Percentiles rank a stretch among this genome's conserved stretches.
These are phyloP conservation scores for Colletotrichum camelliae DNA, from an alignment of 2,329 filamentous ascomycete species.

Conservation along the genomic window DNA sequence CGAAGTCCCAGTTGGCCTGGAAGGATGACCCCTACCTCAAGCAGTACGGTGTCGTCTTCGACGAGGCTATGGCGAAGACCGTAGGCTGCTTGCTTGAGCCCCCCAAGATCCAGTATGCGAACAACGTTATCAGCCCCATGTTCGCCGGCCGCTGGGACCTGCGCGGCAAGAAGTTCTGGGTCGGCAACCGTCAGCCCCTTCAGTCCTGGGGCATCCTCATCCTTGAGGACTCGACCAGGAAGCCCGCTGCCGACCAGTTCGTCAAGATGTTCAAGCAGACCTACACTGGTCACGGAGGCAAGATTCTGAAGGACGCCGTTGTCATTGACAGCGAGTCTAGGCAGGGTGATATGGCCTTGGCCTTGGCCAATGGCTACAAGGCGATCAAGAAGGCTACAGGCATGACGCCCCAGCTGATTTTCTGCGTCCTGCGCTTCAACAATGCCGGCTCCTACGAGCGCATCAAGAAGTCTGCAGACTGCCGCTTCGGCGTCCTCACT, in stretches of 20 bases:
- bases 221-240: conserved; percentile 59
- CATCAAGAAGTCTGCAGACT: conserved; percentile 89
- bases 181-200: conserved; percentile 65
- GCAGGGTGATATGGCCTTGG: conserved; percentile 51
- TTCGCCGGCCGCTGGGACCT: conserved; percentile 85
- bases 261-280: conserved; percentile 45
- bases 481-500: conserved; percentile 80
- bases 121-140: conserved; percentile 63
- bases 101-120: conserved; percentile 74
- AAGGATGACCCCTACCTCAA: conserved; percentile 70
- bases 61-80: conserved; percentile 65
- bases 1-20: conserved; percentile 73
- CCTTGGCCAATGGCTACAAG: conserved; percentile 62
- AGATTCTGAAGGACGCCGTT: conserved; percentile 32
- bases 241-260: conserved; percentile 66
- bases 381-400: conserved; percentile 58
- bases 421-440: conserved; percentile 78
- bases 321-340: conserved; percentile 27
- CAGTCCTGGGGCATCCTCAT: conserved; percentile 78
- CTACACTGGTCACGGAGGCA: conserved; percentile 58
- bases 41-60: conserved; percentile 77
- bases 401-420: conserved; percentile 73
- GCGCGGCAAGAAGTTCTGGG: conserved; percentile 77
- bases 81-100: conserved; percentile 74
- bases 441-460: conserved; percentile 78